These are phyloP conservation scores for Penicillium flavigenum DNA, from an alignment of 495 filamentous ascomycete species.

Conservation along the genomic window DNA sequence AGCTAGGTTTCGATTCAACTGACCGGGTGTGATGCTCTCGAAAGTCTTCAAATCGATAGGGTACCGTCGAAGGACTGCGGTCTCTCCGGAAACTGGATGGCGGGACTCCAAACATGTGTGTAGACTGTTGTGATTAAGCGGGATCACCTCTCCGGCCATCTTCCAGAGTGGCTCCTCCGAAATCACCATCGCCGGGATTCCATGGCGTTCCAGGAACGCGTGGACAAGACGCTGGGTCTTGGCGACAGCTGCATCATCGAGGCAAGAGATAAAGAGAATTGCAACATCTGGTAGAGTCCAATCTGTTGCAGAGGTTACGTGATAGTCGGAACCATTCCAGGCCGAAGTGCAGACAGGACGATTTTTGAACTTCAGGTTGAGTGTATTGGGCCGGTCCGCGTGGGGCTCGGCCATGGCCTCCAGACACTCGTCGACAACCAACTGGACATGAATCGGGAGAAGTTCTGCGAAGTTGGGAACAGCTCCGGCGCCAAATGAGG, in stretches of 20 bases:
- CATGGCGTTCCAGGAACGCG: slow-evolving; percentile 64
- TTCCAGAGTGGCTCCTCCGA: slow-evolving; percentile 59
- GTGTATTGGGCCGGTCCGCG: slow-evolving; percentile 41
- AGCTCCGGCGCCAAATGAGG: slow-evolving; percentile 60
- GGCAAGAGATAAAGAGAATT: slow-evolving; percentile 62
- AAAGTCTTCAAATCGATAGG: slow-evolving; percentile 76
- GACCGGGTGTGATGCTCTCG: slow-evolving; percentile 65
- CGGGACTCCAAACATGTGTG: slow-evolving; percentile 71
- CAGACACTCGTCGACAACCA: slow-evolving; percentile 71
- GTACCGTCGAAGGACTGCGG: slow-evolving; percentile 55
- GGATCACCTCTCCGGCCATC: slow-evolving; percentile 41
- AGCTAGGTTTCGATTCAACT: slow-evolving; percentile 73
- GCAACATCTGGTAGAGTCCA: slow-evolving; percentile 73
- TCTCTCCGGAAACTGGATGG: slow-evolving; percentile 48
- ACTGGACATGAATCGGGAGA: slow-evolving; percentile 71
- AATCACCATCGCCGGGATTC: slow-evolving; percentile 65
- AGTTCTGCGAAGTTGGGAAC: slow-evolving; percentile 65
- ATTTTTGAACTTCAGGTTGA: slow-evolving; percentile 62
- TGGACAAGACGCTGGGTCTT: slow-evolving; percentile 56
- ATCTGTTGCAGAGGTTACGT: slow-evolving; percentile 43
- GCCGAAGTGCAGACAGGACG: slow-evolving; percentile 45
- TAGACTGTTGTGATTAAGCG: slow-evolving; percentile 54
- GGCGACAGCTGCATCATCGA: slow-evolving; percentile 48
- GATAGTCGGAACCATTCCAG: slow-evolving; percentile 49
- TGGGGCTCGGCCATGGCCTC: slow-evolving; percentile 49